Conservation (phyloP, 106 monocot genomes). For the Dioscorea alata region DNA sequence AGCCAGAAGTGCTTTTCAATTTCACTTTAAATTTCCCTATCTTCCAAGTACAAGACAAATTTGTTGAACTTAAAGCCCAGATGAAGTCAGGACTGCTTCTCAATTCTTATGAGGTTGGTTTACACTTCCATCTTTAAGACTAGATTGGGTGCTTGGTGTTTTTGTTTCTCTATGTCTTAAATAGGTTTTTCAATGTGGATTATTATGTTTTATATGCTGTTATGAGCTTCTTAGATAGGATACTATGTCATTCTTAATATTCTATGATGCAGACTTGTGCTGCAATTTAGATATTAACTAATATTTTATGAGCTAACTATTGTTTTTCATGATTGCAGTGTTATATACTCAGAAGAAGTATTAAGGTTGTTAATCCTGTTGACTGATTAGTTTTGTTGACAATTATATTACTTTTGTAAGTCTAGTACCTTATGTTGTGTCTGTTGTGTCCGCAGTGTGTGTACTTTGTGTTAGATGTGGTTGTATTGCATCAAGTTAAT, state of each 20-base stretch:
- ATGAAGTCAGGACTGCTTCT: slow-evolving; percentile 80
- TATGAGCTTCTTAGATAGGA: not conserved
- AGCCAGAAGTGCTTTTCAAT: slow-evolving; percentile 62
- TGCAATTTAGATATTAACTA: not conserved
- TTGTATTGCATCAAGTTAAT: too few species aligned
- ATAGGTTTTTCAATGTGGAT: too few species aligned
- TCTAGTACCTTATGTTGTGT: too few species aligned
- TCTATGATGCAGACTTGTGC: not conserved
- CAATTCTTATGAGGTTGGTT: slow-evolving; percentile 68
- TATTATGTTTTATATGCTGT: too few species aligned
- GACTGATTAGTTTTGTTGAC: too few species aligned
- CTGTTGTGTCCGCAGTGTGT: too few species aligned
- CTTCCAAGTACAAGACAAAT: slow-evolving; percentile 49
- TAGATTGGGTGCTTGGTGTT: not conserved
- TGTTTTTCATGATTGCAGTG: slow-evolving; percentile 26
- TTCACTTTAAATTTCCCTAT: slow-evolving; percentile 87
- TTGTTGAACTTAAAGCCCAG: slow-evolving; percentile 66
- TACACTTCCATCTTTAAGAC: not conserved
- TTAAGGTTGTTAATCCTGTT: too few species aligned
- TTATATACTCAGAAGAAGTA: too few species aligned
- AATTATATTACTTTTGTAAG: too few species aligned
- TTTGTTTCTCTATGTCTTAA: too few species aligned
- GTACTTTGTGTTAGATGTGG: too few species aligned
- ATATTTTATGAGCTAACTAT: slow-evolving; percentile 1
- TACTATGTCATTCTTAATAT: not conserved